Evolutionary conservation across 2,329 filamentous ascomycete genomes (phyloP).

Genomic region (Clarireedia paspali): DNA sequence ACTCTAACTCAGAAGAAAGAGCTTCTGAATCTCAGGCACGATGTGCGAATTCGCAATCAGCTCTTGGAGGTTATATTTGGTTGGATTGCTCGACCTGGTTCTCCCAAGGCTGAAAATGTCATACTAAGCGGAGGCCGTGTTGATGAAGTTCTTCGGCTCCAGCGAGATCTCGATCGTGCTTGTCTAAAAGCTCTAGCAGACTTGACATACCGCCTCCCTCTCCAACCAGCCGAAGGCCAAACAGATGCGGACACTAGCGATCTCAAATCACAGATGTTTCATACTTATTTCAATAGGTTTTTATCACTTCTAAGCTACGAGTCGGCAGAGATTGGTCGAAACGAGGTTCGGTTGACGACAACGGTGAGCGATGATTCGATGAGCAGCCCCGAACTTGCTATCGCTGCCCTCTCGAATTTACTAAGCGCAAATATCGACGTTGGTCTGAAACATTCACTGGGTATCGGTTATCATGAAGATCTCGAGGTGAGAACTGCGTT

Average conservation of each 20-base stretch:
- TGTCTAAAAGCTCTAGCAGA: slow-evolving; percentile 58
- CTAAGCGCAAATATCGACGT: slow-evolving; percentile 66
- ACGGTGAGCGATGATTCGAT: slow-evolving; percentile 44
- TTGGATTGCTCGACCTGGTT: slow-evolving; percentile 57
- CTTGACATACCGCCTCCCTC: slow-evolving; percentile 56
- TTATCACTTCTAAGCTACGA: slow-evolving; percentile 57
- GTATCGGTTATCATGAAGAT: slow-evolving; percentile 64
- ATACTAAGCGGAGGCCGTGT: slow-evolving; percentile 36
- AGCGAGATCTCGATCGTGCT: slow-evolving; percentile 58
- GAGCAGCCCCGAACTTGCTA: slow-evolving; percentile 54
- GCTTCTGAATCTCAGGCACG: slow-evolving; percentile 59
- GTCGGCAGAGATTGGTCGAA: slow-evolving; percentile 35
- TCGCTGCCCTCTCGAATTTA: slow-evolving; percentile 60
- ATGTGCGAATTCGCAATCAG: slow-evolving; percentile 61
- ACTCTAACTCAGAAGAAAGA: slow-evolving; percentile 59
- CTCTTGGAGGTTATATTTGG: slow-evolving; percentile 60
- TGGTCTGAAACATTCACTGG: slow-evolving; percentile 60
- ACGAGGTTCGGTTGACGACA: slow-evolving; percentile 34
- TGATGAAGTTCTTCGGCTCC: slow-evolving; percentile 51
- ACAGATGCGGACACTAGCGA: slow-evolving; percentile 60
- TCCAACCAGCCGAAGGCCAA: slow-evolving; percentile 58
- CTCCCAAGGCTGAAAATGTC: slow-evolving; percentile 37
- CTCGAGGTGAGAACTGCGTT: slow-evolving; percentile 63
- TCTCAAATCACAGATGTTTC: slow-evolving; percentile 64
- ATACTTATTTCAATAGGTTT: slow-evolving; percentile 64